These are phyloP conservation scores for Cystobasidiaceae sp. DNA, from an alignment of 1,284 basidiomycete genomes.

Conservation along the genomic window DNA sequence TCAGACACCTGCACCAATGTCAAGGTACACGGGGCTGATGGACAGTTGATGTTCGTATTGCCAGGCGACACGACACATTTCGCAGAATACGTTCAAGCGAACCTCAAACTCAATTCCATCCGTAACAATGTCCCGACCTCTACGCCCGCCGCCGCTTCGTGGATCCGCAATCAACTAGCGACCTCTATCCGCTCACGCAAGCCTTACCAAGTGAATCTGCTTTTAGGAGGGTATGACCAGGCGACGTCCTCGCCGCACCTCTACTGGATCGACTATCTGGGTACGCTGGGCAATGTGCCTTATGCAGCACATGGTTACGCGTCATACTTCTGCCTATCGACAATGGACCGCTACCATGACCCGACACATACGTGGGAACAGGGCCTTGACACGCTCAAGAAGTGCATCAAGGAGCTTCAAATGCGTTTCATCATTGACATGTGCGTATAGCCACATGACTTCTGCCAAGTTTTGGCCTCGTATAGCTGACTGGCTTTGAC, in stretches of 20 bases:
- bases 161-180: constrained; percentile 87
- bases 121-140: constrained; percentile 80
- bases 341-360: constrained; percentile 83
- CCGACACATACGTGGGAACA: constrained; percentile 77
- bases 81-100: constrained; percentile 91
- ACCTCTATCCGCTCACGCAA: constrained; percentile 80
- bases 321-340: constrained; percentile 83
- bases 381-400: constrained; percentile 72
- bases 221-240: constrained; percentile 87
- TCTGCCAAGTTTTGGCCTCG: too few relatives aligned
- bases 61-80: constrained; percentile 94
- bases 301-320: constrained; percentile 96
- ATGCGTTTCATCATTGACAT: constrained; percentile 79
- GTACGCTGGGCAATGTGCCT: constrained; percentile 79
- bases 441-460: too few relatives aligned
- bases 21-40: too few relatives aligned
- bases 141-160: constrained; percentile 83
- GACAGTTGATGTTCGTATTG: too few relatives aligned
- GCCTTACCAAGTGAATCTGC: constrained; percentile 86
- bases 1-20: constrained; percentile 9
- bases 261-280: constrained; percentile 95
- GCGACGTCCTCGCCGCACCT: constrained; percentile 60
- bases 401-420: constrained; percentile 82
- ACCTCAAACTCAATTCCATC: constrained; percentile 92
- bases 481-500: too few relatives aligned